phyloP scores from a whole-genome alignment of 192 early-diverging fungal genomes.

The Podila horticola region DNA sequence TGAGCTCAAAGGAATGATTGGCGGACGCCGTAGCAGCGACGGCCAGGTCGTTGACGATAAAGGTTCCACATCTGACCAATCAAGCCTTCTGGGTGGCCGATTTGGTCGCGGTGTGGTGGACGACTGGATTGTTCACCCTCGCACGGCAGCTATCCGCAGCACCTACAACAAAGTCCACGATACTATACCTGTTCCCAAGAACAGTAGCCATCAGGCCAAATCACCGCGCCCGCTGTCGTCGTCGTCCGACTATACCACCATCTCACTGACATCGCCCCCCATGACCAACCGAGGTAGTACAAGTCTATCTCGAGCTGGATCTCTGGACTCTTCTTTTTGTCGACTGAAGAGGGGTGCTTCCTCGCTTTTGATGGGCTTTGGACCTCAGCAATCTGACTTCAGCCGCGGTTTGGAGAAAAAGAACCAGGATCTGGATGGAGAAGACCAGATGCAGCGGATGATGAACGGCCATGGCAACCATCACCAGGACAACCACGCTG shows the following conservation, averaged over 20 bases:
- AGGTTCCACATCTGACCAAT: neutral
- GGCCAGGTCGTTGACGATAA: neutral
- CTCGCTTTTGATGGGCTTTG: neutral
- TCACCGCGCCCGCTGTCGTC: neutral
- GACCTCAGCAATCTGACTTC: neutral
- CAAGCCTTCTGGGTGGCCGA: neutral
- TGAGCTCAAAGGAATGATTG: slow-evolving; percentile 19
- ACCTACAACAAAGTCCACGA: slow-evolving; percentile 14
- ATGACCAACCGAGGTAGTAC: neutral
- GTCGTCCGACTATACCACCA: slow-evolving; percentile 4
- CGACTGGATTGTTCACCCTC: slow-evolving; percentile 34
- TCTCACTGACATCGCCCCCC: slow-evolving; percentile 22
- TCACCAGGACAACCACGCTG: neutral
- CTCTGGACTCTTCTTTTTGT: slow-evolving; percentile 13
- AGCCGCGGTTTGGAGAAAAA: neutral
- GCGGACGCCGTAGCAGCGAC: slow-evolving; percentile 6
- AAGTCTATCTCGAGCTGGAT: neutral
- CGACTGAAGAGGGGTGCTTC: slow-evolving; percentile 12
- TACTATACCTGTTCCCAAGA: slow-evolving; percentile 16
- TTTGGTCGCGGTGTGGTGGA: neutral
- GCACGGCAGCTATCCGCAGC: slow-evolving; percentile 19
- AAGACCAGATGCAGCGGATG: slow-evolving; percentile 1
- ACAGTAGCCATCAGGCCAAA: neutral
- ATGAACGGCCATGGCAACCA: neutral
- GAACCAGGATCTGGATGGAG: neutral